Conservation (phyloP, 495 filamentous ascomycete genomes). For the Tricharina praecox region DNA sequence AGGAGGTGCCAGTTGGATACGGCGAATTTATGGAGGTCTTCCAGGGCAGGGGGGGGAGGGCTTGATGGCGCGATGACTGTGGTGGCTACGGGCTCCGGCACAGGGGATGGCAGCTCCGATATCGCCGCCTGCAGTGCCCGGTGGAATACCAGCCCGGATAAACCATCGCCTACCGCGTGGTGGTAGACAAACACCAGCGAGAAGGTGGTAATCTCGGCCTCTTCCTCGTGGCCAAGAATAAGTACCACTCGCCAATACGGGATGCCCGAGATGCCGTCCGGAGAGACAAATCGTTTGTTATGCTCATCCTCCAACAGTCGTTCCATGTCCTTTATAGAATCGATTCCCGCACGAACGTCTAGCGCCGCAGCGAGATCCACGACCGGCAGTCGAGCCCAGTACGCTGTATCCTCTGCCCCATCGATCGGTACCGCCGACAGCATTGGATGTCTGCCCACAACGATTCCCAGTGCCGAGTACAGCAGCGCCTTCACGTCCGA, state of each 20-base stretch:
- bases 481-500: conserved; percentile 26
- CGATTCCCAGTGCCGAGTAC: conserved; percentile 28
- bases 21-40: background rate
- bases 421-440: conserved; percentile 31
- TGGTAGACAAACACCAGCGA: conserved; percentile 28
- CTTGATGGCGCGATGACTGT: too few relatives aligned
- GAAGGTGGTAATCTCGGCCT: conserved; percentile 29
- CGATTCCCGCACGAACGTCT: conserved; percentile 24
- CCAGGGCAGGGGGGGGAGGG: background rate
- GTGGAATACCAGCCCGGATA: conserved; percentile 22
- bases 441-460: conserved; percentile 31
- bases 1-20: background rate
- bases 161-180: conserved; percentile 18
- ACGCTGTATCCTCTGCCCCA: conserved; percentile 30
- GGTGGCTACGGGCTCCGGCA: background rate
- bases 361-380: conserved; percentile 30
- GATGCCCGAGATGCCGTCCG: too few relatives aligned
- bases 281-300: background rate
- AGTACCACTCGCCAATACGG: background rate
- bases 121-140: conserved; percentile 23
- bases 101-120: background rate
- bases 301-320: background rate
- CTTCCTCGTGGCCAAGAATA: conserved; percentile 11
- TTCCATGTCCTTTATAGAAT: background rate
- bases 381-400: conserved; percentile 32